Conservation (phyloP, 176 grass and related monocot species). For the Eragrostis curvula region DNA sequence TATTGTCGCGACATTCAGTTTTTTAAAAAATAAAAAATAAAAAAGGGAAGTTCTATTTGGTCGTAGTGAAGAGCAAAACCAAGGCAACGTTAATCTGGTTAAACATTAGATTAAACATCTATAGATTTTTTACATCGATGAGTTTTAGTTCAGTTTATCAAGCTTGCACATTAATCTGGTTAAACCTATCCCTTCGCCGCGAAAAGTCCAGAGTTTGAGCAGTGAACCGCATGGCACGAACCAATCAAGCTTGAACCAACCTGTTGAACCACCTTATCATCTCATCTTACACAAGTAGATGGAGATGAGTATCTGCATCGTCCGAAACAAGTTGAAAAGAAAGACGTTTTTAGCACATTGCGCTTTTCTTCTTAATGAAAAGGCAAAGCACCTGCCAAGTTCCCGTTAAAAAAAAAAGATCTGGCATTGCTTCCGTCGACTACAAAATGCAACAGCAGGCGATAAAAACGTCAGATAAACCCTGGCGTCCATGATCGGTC, state of each 20-base stretch:
- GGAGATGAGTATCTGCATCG: neutral
- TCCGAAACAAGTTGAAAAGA: neutral
- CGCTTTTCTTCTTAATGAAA: too few relatives aligned
- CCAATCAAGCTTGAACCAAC: neutral
- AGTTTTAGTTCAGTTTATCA: too few relatives aligned
- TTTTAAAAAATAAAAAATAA: too few relatives aligned
- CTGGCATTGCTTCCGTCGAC: neutral
- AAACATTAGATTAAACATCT: too few relatives aligned
- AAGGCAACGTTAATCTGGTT: too few relatives aligned
- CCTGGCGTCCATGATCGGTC: neutral
- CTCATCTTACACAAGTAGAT: neutral
- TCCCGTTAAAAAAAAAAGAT: too few relatives aligned
- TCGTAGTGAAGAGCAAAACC: too few relatives aligned
- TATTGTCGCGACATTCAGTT: too few relatives aligned
- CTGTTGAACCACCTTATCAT: neutral
- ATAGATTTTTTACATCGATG: too few relatives aligned
- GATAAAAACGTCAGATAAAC: neutral
- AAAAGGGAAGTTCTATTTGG: too few relatives aligned
- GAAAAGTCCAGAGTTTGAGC: neutral
- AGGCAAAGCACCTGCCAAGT: too few relatives aligned
- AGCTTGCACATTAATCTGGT: neutral
- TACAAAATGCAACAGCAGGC: neutral
- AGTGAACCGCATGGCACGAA: neutral
- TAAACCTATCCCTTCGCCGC: neutral
- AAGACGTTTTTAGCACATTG: too few relatives aligned